phyloP scores from a whole-genome alignment of 257 asterid genomes.

The Gentiana straminea region DNA sequence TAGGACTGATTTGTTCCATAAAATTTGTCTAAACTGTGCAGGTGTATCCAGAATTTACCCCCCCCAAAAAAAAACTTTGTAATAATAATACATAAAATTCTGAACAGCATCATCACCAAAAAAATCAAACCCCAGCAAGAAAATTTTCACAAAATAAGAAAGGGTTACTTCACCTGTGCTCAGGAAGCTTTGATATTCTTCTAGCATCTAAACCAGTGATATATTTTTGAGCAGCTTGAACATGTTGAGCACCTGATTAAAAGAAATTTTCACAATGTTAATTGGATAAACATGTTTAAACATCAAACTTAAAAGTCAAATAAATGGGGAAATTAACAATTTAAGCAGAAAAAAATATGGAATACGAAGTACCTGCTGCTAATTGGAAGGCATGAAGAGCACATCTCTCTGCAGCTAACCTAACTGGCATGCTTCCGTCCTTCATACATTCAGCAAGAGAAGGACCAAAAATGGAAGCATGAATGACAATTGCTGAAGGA shows the following conservation, averaged over 20 bases:
- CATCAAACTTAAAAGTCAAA: neutral
- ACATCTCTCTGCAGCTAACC: conserved; percentile 95
- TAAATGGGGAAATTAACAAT: neutral
- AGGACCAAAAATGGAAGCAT: conserved; percentile 61
- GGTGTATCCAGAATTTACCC: neutral
- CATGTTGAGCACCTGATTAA: conserved; percentile 59
- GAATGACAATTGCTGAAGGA: conserved; percentile 44
- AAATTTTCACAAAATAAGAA: neutral
- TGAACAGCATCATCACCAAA: too few species aligned
- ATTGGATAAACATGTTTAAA: too few species aligned
- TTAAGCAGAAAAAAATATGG: conserved; percentile 4
- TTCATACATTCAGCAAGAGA: conserved; percentile 74
- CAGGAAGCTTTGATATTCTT: conserved; percentile 88
- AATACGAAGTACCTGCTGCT: conserved; percentile 43
- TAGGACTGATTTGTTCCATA: neutral
- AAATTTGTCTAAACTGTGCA: too few species aligned
- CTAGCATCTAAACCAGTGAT: conserved; percentile 97
- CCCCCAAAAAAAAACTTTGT: neutral
- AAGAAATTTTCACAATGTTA: too few species aligned
- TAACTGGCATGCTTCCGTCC: conserved; percentile 76
- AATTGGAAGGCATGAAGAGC: conserved; percentile 78
- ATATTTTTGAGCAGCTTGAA: conserved; percentile 90
- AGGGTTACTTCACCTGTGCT: conserved; percentile 51
- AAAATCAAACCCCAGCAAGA: neutral
- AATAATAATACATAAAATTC: neutral